A percentile compares a stretch with the other conserved stretches of the same genome.
These are phyloP conservation scores for Primulina huaijiensis DNA, from an alignment of 257 asterid genomes.

Conservation along the genomic window DNA sequence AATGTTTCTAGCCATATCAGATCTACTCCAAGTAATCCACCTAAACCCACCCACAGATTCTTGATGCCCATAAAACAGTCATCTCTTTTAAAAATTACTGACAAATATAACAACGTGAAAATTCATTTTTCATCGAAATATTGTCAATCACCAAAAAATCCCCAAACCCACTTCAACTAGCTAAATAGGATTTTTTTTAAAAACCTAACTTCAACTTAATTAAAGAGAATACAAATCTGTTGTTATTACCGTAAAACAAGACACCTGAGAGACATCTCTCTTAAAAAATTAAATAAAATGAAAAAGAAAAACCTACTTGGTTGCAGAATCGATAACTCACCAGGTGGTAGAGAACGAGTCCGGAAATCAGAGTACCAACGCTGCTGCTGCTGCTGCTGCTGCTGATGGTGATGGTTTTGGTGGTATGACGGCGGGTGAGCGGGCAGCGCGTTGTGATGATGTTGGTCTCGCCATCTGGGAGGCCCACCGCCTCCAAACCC, in stretches of 20 bases:
- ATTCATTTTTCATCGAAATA: slow-evolving; percentile 8
- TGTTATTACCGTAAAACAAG: background rate
- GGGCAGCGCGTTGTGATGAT: slow-evolving; percentile 46
- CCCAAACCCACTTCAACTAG: background rate
- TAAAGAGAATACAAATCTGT: background rate
- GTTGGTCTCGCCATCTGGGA: slow-evolving; percentile 73
- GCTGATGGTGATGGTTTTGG: slow-evolving; percentile 35
- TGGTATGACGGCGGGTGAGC: slow-evolving; percentile 41
- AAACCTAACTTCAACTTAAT: background rate
- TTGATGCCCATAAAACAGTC: slow-evolving; percentile 21
- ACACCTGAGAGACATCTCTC: background rate
- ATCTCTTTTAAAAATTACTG: slow-evolving; percentile 7
- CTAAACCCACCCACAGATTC: slow-evolving; percentile 1
- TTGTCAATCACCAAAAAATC: slow-evolving; percentile 11
- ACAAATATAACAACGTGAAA: slow-evolving; percentile 4
- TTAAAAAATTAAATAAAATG: background rate
- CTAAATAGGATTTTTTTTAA: background rate
- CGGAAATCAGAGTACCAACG: slow-evolving; percentile 78
- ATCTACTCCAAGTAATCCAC: slow-evolving; percentile 38
- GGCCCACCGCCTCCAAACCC: slow-evolving; percentile 52
- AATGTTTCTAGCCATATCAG: slow-evolving; percentile 31
- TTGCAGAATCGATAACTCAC: slow-evolving; percentile 37
- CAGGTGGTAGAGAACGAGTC: slow-evolving; percentile 64
- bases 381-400: slow-evolving; percentile 43
- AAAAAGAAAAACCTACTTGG: background rate